Base-by-base conservation (phyloP, 2,329 filamentous ascomycete species). In the Colletotrichum tropicicola region DNA sequence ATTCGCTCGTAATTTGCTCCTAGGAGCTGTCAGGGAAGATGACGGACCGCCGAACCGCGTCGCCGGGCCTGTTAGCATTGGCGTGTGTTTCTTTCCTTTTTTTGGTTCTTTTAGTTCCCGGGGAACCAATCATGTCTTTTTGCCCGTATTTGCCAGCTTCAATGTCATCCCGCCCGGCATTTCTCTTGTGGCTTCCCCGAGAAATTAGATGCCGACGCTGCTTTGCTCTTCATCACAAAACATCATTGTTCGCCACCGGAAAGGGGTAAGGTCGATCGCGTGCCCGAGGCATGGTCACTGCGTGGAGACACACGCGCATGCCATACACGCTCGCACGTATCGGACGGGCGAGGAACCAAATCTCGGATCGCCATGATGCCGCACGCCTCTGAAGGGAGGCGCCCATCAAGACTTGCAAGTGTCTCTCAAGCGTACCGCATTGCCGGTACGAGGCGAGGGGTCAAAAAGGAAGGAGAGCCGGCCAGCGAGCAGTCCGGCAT, bases 241-340 rank as follows among this genome's bases (percentile, higher is more conserved):
- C 27, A 30, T 28, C 4, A 21, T n/a, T n/a, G 28, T 49, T 49
- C n/a, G 25, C 23, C 59, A 10, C 59, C 59, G 51, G 44, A 62
- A 62, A 13, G 43, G 59, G 59, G 7, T 17, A 57, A 57, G 44
- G 32, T 25, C 23, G n/a, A 35, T 57, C 35, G 52, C 53, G 39
- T 44, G 52, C n/a, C 23, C 5, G 21, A 25, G 23, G 51, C 51
- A 19, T 54, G 51, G 51, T 23, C 37, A 15, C 35, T 19, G 51
- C 37, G 23, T 54, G 35, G 35, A 13, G 23, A n/a, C 12, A 52
- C 48, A 10, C 48, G 19, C 28, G 17, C 4, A 43, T 19, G 37
- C n/a, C 17, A 17, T 5, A 17, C 37, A 35, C 32, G n/a, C 32
- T 13, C 32, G 32, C 32, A 35, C 32, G 32, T 35, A 35, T 35